These are phyloP conservation scores for Dalbergia oliveri DNA, from an alignment of 306 rosid species.

Conservation along the genomic window DNA sequence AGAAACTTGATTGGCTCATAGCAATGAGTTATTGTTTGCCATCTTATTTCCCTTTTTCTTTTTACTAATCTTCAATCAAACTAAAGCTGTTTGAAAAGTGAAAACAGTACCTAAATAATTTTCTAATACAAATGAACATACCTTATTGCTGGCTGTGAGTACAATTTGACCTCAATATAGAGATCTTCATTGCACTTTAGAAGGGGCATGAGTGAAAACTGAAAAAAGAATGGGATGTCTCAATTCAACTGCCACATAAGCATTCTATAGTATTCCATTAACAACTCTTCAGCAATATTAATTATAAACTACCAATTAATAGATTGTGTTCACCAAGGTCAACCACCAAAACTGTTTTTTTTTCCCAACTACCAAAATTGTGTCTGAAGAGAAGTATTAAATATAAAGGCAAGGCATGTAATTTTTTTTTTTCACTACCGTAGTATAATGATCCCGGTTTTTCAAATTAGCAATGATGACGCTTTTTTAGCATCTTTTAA, in stretches of 20 bases:
- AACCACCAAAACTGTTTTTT: slow-evolving; percentile 6
- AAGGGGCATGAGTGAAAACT: background rate
- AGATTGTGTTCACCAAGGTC: background rate
- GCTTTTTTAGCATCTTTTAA: slow-evolving; percentile 15
- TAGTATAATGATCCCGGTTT: slow-evolving; percentile 5
- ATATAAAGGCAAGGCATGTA: background rate
- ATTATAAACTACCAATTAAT: slow-evolving; percentile 2
- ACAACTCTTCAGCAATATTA: slow-evolving; percentile 8
- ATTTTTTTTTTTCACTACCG: background rate
- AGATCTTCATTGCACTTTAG: background rate
- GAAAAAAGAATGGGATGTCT: background rate
- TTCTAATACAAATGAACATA: slow-evolving; percentile 7
- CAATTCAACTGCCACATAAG: background rate
- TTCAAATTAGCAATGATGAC: slow-evolving; percentile 37
- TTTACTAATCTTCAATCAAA: background rate
- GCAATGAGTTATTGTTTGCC: background rate
- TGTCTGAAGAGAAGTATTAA: slow-evolving; percentile 2
- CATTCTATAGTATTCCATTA: background rate
- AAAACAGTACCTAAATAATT: slow-evolving; percentile 13
- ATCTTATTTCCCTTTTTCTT: background rate
- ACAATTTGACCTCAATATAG: slow-evolving; percentile 11
- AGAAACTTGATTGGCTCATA: background rate
- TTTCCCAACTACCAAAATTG: slow-evolving; percentile 9
- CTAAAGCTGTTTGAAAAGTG: background rate
- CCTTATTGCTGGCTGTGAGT: slow-evolving; percentile 4